Evolutionary conservation across 2,329 filamentous ascomycete species (phyloP).

Genomic region (Colletotrichum sp.): DNA sequence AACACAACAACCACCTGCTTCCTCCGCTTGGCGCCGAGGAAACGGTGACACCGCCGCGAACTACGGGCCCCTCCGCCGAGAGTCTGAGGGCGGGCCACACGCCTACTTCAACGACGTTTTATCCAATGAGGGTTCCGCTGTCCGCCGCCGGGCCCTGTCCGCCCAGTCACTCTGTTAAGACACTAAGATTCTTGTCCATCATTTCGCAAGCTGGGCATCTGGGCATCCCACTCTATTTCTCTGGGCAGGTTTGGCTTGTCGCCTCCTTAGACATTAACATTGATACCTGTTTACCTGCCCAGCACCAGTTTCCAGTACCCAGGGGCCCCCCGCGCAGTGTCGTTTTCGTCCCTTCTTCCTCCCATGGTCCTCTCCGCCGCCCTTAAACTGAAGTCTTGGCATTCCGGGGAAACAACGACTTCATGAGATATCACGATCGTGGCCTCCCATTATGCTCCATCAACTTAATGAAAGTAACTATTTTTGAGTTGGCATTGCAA

Average conservation of each 20-base stretch:
- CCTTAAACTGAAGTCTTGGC: neutral
- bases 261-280: neutral
- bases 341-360: neutral
- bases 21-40: slow-evolving; percentile 16
- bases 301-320: neutral
- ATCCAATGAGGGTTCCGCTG: neutral
- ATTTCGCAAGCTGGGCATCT: neutral
- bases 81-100: neutral
- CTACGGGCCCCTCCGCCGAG: slow-evolving; percentile 4
- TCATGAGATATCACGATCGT: neutral
- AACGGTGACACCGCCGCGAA: neutral
- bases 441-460: neutral
- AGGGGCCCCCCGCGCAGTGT: neutral
- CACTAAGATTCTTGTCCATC: slow-evolving; percentile 1
- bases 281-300: neutral
- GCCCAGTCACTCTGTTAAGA: slow-evolving; percentile 6
- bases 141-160: neutral
- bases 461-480: neutral
- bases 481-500: neutral
- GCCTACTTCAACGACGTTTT: neutral
- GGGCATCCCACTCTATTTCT: neutral
- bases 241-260: slow-evolving; percentile 1
- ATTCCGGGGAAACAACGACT: neutral
- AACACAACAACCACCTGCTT: neutral
- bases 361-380: neutral